Evolutionary conservation across 2,329 filamentous ascomycete genomes (phyloP), one percentile per base, ranked within the genome.

Genomic region (Talaromyces amestolkiae): DNA sequence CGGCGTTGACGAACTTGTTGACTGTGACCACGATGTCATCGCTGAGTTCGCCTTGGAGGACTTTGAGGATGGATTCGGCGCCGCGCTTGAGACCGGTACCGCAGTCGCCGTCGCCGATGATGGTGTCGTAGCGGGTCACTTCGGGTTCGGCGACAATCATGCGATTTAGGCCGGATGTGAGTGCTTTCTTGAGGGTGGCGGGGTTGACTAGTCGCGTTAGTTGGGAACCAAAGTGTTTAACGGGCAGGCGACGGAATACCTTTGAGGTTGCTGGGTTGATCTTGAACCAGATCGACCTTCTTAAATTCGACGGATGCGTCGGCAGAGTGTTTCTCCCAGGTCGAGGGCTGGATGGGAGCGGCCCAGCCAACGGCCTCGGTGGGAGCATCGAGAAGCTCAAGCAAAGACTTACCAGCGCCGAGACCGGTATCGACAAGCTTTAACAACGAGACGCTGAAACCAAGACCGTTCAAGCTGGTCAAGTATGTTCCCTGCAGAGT

Each of bases 91-190:
- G 82, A 5, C 92, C 92, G 65, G 92, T 91, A 10, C 93, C 93
- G 73, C 93, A 97, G 78, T 97, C 93, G 56, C 93, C 93, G 74
- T 97, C 93, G 49, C 93, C 93, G 27, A 96, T 92, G 13, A 95
- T 87, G 0, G 92, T 96, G 73, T 91, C 89, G 73, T 85, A 91
- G 63, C 80, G 84, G 11, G 89, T 91, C 63, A 91, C 81, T 49
- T 88, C 83, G 9, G 87, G 84, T 72, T 91, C 89, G 2, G 86
- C 87, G 3, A 77, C 80, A 69, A 91, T 89, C 37, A 91, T 74
- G 63, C 81, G 80, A 47, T 87, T 76, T 7, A 91, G 80, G 19
- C 82, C 89, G 37, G 80, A 78, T 47, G 78, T 81, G 47, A 90
- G 80, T 27, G 81, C 82, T 61, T 81, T 83, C 68, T 83, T 85